A percentile compares a stretch with the other conserved stretches of the same genome.
Conservation (phyloP, 1,139 yeast genomes). For the Yamadazyma blattariae region DNA sequence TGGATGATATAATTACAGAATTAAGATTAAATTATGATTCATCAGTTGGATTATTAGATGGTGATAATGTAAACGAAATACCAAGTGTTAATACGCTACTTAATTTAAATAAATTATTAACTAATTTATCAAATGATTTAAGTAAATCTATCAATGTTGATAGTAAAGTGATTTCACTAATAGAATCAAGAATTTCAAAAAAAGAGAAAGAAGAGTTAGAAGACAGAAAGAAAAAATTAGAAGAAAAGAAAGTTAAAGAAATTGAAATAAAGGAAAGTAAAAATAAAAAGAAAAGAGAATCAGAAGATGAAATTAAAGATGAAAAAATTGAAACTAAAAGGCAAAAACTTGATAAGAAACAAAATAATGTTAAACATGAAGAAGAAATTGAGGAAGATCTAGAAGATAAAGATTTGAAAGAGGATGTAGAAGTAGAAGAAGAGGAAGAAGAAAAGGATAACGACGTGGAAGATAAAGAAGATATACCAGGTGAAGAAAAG, state of each 20-base stretch:
- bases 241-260: slow-evolving; percentile 8
- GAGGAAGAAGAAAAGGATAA: neutral
- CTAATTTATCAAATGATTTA: slow-evolving; percentile 48
- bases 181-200: slow-evolving; percentile 14
- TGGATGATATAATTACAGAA: slow-evolving; percentile 53
- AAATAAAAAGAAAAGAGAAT: slow-evolving; percentile 4
- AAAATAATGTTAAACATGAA: slow-evolving; percentile 8
- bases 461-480: neutral
- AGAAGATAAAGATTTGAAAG: neutral
- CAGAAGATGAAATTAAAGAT: slow-evolving; percentile 5
- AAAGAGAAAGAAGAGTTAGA: slow-evolving; percentile 34
- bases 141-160: slow-evolving; percentile 47
- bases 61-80: slow-evolving; percentile 47
- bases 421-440: neutral
- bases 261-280: slow-evolving; percentile 6
- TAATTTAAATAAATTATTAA: slow-evolving; percentile 45
- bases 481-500: neutral
- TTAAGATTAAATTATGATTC: slow-evolving; percentile 56
- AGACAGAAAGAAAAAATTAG: no score
- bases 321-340: slow-evolving; percentile 12
- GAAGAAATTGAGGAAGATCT: neutral
- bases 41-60: slow-evolving; percentile 58
- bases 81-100: slow-evolving; percentile 47
- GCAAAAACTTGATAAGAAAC: slow-evolving; percentile 6
- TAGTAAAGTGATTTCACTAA: slow-evolving; percentile 26